These are phyloP conservation scores for Gaertneriomyces sp. DNA, from an alignment of 192 early-diverging fungal genomes.

Conservation along the genomic window DNA sequence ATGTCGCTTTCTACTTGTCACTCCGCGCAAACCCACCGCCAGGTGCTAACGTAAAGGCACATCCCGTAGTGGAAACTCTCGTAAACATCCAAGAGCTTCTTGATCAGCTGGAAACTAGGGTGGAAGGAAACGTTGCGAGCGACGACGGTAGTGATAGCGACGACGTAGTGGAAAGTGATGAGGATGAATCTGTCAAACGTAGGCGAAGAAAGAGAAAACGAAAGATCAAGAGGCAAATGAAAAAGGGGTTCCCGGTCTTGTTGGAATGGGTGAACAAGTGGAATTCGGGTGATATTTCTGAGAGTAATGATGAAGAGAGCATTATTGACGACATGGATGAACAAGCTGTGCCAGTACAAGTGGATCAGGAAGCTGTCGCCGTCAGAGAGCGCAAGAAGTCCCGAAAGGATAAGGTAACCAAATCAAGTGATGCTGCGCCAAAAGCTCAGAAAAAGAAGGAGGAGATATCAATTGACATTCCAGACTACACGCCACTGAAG, in stretches of 20 bases:
- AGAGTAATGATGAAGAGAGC: conserved; percentile 19
- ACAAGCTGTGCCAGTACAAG: too few species aligned
- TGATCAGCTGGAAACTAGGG: conserved; percentile 61
- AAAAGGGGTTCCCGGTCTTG: conserved; percentile 13
- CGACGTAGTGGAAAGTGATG: conserved; percentile 9
- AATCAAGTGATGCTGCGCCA: too few species aligned
- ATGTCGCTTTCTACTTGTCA: conserved; percentile 83
- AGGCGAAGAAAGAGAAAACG: conserved; percentile 28
- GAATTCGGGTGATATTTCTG: conserved; percentile 15
- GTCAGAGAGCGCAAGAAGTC: too few species aligned
- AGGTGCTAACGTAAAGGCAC: conserved; percentile 58
- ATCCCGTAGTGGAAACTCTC: conserved; percentile 83
- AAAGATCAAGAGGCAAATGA: not conserved
- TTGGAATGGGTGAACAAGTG: conserved; percentile 15
- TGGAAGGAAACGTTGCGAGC: conserved; percentile 43
- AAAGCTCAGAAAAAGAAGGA: not conserved
- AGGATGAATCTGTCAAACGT: conserved; percentile 20
- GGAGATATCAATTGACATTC: conserved; percentile 6
- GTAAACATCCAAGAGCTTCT: conserved; percentile 70
- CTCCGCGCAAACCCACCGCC: conserved; percentile 55
- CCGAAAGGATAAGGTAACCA: too few species aligned
- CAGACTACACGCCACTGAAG: conserved; percentile 33
- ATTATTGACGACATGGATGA: too few species aligned
- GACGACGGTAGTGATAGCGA: conserved; percentile 20
- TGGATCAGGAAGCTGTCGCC: too few species aligned